Conservation (phyloP, 139 green algal species). For the Chara braunii region DNA sequence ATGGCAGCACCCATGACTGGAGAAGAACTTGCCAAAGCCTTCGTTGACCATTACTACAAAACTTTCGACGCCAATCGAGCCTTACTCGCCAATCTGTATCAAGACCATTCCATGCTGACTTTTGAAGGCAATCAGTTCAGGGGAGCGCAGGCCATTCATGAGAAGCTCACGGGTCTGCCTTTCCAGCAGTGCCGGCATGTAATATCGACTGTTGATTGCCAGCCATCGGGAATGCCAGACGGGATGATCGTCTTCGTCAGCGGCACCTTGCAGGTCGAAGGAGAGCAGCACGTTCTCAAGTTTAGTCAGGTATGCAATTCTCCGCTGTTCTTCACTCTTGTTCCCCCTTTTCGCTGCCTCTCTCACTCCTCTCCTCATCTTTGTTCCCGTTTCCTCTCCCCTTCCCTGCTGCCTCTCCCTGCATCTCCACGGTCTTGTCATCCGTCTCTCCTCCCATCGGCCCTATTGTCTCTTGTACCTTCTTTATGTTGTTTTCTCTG, state of each 20-base stretch:
- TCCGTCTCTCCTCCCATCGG: too few species aligned
- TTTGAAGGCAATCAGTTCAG: slow-evolving; percentile 49
- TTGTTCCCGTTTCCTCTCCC: too few species aligned
- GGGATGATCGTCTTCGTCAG: slow-evolving; percentile 47
- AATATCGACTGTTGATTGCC: slow-evolving; percentile 40
- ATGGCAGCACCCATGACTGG: too few species aligned
- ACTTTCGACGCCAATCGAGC: slow-evolving; percentile 79
- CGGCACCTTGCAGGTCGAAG: slow-evolving; percentile 30
- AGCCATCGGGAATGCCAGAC: slow-evolving; percentile 28
- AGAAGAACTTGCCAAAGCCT: slow-evolving; percentile 62
- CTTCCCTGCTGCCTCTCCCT: too few species aligned
- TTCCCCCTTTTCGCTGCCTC: too few species aligned
- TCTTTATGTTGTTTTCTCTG: too few species aligned
- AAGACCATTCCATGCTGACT: slow-evolving; percentile 45
- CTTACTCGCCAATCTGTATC: slow-evolving; percentile 67
- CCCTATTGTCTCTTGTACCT: too few species aligned
- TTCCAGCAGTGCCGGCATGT: slow-evolving; percentile 43
- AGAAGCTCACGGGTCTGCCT: slow-evolving; percentile 38
- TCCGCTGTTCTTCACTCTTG: not conserved
- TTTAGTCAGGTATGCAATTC: slow-evolving; percentile 43
- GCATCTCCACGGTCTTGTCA: too few species aligned
- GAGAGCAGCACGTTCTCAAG: slow-evolving; percentile 39
- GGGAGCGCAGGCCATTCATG: slow-evolving; percentile 32
- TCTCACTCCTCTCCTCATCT: too few species aligned
- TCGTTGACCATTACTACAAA: slow-evolving; percentile 89